Percentiles rank a stretch among this genome's conserved stretches.
These are phyloP conservation scores for Pyrenophora graminea DNA, from an alignment of 2,329 filamentous ascomycete species.

Conservation along the genomic window DNA sequence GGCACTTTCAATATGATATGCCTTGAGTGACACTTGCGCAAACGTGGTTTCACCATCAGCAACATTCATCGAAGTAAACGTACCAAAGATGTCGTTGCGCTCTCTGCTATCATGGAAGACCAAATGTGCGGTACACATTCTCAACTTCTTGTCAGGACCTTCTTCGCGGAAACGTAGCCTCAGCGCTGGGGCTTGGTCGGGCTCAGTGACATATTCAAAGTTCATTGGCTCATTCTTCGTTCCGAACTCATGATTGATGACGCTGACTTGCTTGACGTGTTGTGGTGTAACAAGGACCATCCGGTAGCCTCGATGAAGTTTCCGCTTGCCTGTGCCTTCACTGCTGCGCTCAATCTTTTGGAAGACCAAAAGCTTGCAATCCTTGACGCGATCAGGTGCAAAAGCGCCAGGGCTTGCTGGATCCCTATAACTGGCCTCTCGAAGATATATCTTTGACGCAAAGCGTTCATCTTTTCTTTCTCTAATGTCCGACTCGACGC, in stretches of 20 bases:
- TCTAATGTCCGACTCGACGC: conserved; percentile 72
- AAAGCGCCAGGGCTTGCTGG: conserved; percentile 72
- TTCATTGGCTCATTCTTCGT: conserved; percentile 68
- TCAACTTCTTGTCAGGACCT: conserved; percentile 51
- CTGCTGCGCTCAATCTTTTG: conserved; percentile 70
- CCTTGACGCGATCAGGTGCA: conserved; percentile 71
- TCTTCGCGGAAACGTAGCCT: conserved; percentile 70
- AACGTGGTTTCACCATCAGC: conserved; percentile 71
- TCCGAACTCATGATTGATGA: conserved; percentile 70
- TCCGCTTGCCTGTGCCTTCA: conserved; percentile 73
- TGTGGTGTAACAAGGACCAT: conserved; percentile 78
- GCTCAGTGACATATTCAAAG: conserved; percentile 66
- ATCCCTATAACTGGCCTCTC: conserved; percentile 81
- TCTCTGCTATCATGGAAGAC: conserved; percentile 76
- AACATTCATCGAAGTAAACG: conserved; percentile 73
- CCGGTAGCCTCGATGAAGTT: conserved; percentile 77
- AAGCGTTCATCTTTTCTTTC: conserved; percentile 70
- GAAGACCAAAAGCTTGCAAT: conserved; percentile 76
- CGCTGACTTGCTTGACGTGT: conserved; percentile 75
- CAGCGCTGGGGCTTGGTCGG: conserved; percentile 70
- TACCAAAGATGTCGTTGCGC: conserved; percentile 70
- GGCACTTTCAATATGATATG: conserved; percentile 66
- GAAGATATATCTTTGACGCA: conserved; percentile 70
- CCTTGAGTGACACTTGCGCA: conserved; percentile 68
- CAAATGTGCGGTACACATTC: conserved; percentile 69